Conservation (phyloP, 257 asterid species). For the Striga asiatica region DNA sequence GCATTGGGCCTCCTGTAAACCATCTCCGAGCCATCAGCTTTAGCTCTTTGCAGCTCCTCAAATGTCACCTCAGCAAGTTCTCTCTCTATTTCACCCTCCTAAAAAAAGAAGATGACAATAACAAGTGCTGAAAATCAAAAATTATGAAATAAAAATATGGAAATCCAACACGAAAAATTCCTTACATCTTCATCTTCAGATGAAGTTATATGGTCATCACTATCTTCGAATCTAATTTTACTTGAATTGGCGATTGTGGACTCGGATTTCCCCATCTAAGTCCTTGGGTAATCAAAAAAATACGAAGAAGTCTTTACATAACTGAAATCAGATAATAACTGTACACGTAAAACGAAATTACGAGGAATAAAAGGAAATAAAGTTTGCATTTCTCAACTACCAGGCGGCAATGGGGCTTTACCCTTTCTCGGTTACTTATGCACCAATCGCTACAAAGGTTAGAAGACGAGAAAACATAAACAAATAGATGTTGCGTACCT, state of each 20-base stretch:
- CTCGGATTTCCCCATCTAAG: constrained; percentile 27
- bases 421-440: too few species aligned
- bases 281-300: not conserved
- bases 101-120: not conserved
- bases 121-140: not conserved
- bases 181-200: constrained; percentile 57
- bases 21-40: constrained; percentile 76
- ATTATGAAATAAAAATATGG: not conserved
- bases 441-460: too few species aligned
- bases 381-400: too few species aligned
- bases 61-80: constrained; percentile 85
- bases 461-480: too few species aligned
- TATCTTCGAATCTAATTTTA: constrained; percentile 43
- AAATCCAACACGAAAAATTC: not conserved
- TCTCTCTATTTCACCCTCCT: constrained; percentile 53
- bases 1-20: constrained; percentile 33
- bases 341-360: too few species aligned
- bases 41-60: constrained; percentile 80
- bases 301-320: too few species aligned
- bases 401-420: too few species aligned
- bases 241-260: constrained; percentile 27
- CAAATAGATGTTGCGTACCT: too few species aligned
- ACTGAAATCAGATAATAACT: too few species aligned
- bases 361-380: too few species aligned
- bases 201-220: constrained; percentile 29